These are phyloP conservation scores for Blastobotrys americana DNA, from an alignment of 805 yeast genomes.

Conservation along the genomic window DNA sequence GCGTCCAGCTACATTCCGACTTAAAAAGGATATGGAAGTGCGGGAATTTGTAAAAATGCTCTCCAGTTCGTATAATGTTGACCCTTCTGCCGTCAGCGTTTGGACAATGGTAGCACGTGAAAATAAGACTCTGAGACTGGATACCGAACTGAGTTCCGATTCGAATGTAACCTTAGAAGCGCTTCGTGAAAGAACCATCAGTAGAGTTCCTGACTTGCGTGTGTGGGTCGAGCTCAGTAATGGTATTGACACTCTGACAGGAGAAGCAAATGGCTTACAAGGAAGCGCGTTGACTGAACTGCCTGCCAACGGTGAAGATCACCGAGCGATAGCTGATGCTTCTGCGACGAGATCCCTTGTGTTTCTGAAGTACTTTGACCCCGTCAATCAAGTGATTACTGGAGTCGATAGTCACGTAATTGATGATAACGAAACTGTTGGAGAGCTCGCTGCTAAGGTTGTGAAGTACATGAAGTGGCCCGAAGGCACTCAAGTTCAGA, in stretches of 20 bases:
- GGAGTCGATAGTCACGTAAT: slow-evolving; percentile 61
- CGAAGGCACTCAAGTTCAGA: slow-evolving; percentile 19
- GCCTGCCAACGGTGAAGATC: slow-evolving; percentile 10
- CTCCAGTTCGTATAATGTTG: slow-evolving; percentile 37
- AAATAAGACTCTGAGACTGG: slow-evolving; percentile 65
- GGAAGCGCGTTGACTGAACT: slow-evolving; percentile 34
- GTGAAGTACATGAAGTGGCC: slow-evolving; percentile 26
- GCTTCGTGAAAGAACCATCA: slow-evolving; percentile 41
- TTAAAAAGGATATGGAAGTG: slow-evolving; percentile 51
- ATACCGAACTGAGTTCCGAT: slow-evolving; percentile 32
- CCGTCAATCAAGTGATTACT: slow-evolving; percentile 41
- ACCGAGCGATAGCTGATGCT: slow-evolving; percentile 1
- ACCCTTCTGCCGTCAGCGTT: slow-evolving; percentile 37
- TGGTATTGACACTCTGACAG: slow-evolving; percentile 3
- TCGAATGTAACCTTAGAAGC: slow-evolving; percentile 37
- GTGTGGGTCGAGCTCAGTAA: slow-evolving; percentile 48
- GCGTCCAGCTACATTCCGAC: slow-evolving; percentile 43
- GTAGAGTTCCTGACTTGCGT: slow-evolving; percentile 44
- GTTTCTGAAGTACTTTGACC: slow-evolving; percentile 61
- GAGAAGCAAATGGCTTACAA: neutral
- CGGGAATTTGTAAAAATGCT: slow-evolving; percentile 44
- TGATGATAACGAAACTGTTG: slow-evolving; percentile 39
- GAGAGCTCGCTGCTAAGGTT: slow-evolving; percentile 26
- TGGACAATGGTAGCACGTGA: slow-evolving; percentile 63
- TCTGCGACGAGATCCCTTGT: slow-evolving; percentile 12